Conservation (phyloP, 306 rosid genomes). For the Lathyrus sativus region DNA sequence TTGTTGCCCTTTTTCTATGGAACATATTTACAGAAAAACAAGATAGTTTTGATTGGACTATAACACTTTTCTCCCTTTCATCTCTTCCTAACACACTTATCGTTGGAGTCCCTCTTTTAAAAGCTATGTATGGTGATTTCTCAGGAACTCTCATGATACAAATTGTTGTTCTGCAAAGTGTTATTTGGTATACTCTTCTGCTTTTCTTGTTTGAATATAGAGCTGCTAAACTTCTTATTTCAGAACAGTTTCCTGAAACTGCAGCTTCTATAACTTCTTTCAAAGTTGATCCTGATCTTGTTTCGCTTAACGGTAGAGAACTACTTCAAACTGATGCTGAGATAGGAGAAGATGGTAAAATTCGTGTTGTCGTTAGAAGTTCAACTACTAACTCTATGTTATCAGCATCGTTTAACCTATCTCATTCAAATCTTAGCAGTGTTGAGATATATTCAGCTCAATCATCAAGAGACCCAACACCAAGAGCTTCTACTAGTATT, state of each 20-base stretch:
- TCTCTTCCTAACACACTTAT: conserved; percentile 88
- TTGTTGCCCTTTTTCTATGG: conserved; percentile 74
- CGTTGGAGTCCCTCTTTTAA: conserved; percentile 80
- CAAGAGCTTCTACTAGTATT: conserved; percentile 76
- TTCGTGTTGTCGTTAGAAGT: conserved; percentile 70
- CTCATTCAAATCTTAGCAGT: conserved; percentile 79
- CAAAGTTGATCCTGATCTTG: conserved; percentile 73
- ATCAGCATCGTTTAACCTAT: conserved; percentile 66
- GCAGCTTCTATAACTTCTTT: conserved; percentile 81
- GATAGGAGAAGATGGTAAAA: conserved; percentile 84
- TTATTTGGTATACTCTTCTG: conserved; percentile 86
- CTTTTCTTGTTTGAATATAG: conserved; percentile 79
- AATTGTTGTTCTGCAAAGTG: conserved; percentile 80
- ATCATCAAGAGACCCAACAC: conserved; percentile 85
- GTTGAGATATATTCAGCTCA: conserved; percentile 89
- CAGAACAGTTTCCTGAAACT: conserved; percentile 80
- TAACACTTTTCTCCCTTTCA: conserved; percentile 84
- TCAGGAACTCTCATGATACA: conserved; percentile 80
- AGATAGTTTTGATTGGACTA: conserved; percentile 73
- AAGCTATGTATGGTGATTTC: conserved; percentile 82
- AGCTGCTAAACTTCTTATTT: conserved; percentile 73
- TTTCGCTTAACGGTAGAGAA: conserved; percentile 76
- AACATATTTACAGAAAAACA: conserved; percentile 53
- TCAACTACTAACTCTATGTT: conserved; percentile 67
- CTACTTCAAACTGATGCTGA: conserved; percentile 69